Conservation (phyloP, 2,329 filamentous ascomycete genomes). For the Chaetomium strumarium region DNA sequence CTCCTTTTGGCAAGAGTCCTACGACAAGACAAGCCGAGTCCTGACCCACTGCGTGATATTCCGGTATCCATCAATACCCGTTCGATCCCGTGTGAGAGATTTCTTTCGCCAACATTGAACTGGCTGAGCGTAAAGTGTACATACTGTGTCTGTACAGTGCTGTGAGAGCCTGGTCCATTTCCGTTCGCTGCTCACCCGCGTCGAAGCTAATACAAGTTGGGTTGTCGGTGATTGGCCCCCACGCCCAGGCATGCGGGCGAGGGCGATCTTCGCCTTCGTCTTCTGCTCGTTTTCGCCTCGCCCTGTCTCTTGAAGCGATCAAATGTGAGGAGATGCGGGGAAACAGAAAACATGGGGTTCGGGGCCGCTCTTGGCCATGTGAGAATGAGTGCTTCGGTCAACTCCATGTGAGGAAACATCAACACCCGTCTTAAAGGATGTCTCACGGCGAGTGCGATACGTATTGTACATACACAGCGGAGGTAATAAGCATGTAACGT, state of each 20-base stretch:
- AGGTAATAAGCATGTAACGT: no score
- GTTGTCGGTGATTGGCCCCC: constrained; percentile 9
- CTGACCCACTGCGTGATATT: background rate
- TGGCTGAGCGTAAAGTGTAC: no score
- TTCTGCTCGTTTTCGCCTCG: background rate
- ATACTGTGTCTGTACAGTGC: no score
- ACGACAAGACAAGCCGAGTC: background rate
- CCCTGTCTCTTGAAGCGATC: constrained; percentile 2
- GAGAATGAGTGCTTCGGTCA: constrained; percentile 1
- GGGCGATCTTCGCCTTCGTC: background rate
- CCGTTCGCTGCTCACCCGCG: background rate
- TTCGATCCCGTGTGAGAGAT: background rate
- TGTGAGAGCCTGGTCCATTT: constrained; percentile 2
- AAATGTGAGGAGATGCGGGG: constrained; percentile 12
- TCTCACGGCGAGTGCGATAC: background rate
- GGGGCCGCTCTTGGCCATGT: constrained; percentile 5
- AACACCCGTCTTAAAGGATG: background rate
- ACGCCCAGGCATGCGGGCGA: constrained; percentile 1
- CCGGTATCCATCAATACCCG: constrained; percentile 1
- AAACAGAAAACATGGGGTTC: background rate
- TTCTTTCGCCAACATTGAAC: background rate
- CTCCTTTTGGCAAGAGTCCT: constrained; percentile 11
- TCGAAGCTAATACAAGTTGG: constrained; percentile 8
- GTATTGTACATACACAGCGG: background rate
- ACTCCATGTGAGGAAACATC: background rate